Conservation (phyloP, 2,329 filamentous ascomycete species). For the Parastagonospora avenae region DNA sequence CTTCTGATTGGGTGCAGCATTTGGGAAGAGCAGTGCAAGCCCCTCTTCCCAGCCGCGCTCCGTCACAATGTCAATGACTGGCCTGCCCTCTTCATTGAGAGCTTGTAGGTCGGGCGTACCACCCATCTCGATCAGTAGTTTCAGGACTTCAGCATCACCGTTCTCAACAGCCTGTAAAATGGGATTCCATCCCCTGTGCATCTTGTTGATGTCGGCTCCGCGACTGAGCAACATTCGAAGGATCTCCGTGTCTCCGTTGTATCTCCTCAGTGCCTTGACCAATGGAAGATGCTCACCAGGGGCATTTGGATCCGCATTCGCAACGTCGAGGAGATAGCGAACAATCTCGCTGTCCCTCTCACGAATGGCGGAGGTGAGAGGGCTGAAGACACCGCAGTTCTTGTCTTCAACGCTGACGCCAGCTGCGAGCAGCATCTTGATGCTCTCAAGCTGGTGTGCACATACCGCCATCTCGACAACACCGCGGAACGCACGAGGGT, state of each 20-base stretch:
- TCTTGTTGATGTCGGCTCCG: slow-evolving; percentile 70
- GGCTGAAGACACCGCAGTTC: slow-evolving; percentile 74
- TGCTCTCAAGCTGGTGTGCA: slow-evolving; percentile 68
- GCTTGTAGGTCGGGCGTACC: slow-evolving; percentile 39
- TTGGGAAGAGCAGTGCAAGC: slow-evolving; percentile 39
- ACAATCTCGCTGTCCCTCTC: slow-evolving; percentile 67
- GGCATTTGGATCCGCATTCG: slow-evolving; percentile 67
- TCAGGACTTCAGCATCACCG: slow-evolving; percentile 40
- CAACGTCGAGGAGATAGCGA: slow-evolving; percentile 64
- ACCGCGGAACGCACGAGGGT: slow-evolving; percentile 67
- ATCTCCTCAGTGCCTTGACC: slow-evolving; percentile 69
- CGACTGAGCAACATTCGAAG: slow-evolving; percentile 66
- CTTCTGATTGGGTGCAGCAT: slow-evolving; percentile 18
- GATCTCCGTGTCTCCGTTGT: slow-evolving; percentile 64
- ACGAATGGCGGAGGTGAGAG: slow-evolving; percentile 69
- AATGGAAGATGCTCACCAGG: slow-evolving; percentile 74
- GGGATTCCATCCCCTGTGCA: slow-evolving; percentile 45
- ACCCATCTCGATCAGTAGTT: slow-evolving; percentile 41
- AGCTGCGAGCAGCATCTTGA: slow-evolving; percentile 68
- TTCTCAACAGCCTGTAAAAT: slow-evolving; percentile 45
- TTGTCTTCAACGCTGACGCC: slow-evolving; percentile 73
- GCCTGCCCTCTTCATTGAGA: slow-evolving; percentile 33
- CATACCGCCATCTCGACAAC: slow-evolving; percentile 71
- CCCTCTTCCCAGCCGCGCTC: slow-evolving; percentile 46
- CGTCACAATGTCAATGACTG: slow-evolving; percentile 42